A percentile compares a stretch with the other conserved stretches of the same genome.
These are phyloP conservation scores for Candida mattraensis DNA, from an alignment of 805 yeast genomes.

Conservation along the genomic window DNA sequence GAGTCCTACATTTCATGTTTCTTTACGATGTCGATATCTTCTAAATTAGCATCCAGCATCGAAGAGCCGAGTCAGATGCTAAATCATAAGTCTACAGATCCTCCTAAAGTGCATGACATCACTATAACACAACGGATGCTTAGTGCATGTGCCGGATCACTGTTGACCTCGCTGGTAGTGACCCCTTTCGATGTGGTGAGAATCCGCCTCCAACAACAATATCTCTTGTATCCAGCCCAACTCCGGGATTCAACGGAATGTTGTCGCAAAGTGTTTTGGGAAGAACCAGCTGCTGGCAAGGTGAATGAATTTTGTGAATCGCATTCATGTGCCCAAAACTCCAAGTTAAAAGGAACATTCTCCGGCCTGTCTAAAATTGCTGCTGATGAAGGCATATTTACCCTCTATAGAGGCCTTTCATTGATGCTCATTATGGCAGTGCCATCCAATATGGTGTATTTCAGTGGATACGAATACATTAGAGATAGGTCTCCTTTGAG, in stretches of 20 bases:
- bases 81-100: neutral
- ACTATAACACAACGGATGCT: conserved; percentile 64
- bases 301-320: conserved; percentile 37
- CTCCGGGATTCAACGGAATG: conserved; percentile 30
- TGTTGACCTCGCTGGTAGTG: conserved; percentile 68
- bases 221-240: conserved; percentile 46
- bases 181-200: conserved; percentile 84
- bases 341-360: conserved; percentile 61
- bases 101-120: conserved; percentile 33
- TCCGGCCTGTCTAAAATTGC: conserved; percentile 71
- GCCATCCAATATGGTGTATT: conserved; percentile 91
- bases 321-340: conserved; percentile 41
- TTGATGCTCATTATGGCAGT: conserved; percentile 83
- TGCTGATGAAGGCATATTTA: conserved; percentile 66
- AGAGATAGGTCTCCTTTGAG: conserved; percentile 69
- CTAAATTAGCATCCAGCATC: conserved; percentile 41
- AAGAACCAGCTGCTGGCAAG: conserved; percentile 12
- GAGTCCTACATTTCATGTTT: no score
- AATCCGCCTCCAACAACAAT: conserved; percentile 76
- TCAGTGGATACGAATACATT: conserved; percentile 87
- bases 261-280: conserved; percentile 40
- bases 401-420: conserved; percentile 89
- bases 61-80: conserved; percentile 32
- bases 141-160: conserved; percentile 75
- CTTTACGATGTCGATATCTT: conserved; percentile 37